These are phyloP conservation scores for Serendipita indica DNA, from an alignment of 768 basidiomycete species.

Conservation along the genomic window DNA sequence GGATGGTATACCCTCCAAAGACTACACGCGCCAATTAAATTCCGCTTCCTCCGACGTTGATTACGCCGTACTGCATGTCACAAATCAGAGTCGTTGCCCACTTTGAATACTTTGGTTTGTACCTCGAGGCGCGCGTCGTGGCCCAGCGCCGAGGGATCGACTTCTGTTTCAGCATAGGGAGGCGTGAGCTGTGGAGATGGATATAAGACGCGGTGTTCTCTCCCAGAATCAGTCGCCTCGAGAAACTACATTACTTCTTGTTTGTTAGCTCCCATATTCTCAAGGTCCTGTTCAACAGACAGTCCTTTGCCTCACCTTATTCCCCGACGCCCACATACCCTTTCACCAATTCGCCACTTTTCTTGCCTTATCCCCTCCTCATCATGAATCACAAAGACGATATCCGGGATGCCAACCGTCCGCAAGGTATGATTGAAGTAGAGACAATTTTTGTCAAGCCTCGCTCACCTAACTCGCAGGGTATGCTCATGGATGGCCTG, in stretches of 20 bases:
- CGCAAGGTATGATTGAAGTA: not conserved
- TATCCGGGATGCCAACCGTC: not conserved
- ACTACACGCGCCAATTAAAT: no score
- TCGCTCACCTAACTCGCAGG: not conserved
- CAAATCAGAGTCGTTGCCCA: no score
- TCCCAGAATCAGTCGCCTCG: not conserved
- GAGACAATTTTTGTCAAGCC: not conserved
- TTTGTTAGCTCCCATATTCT: not conserved
- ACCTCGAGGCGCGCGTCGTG: constrained; percentile 1
- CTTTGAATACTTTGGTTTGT: not conserved
- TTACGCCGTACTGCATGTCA: no score
- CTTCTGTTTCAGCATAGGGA: no score
- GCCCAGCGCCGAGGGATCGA: no score
- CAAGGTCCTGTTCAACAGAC: not conserved
- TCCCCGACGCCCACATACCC: not conserved
- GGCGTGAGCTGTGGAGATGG: no score
- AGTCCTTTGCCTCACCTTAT: not conserved
- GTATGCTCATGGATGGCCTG: not conserved
- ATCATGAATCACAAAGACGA: not conserved
- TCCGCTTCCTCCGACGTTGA: no score
- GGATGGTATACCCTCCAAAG: no score
- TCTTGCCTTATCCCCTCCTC: not conserved
- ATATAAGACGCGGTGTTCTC: no score
- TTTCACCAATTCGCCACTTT: not conserved
- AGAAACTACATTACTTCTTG: not conserved